Evolutionary conservation across 805 yeast genomes (phyloP).

Genomic region (Saturnispora sanitii): DNA sequence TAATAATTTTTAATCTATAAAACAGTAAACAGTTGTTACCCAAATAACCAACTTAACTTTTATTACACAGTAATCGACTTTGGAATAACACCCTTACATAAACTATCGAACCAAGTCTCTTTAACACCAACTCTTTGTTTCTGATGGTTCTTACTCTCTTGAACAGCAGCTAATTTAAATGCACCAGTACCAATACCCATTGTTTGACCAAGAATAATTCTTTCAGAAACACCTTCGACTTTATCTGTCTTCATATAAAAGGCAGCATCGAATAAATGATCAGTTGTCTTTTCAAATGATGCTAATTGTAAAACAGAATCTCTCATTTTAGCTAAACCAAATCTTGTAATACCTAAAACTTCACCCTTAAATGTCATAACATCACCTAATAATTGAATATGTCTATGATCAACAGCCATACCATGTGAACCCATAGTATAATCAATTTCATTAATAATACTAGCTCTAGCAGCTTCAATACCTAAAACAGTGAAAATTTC

Average conservation of each 20-base stretch:
- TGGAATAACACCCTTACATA: conserved; percentile 25
- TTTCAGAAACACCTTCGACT: conserved; percentile 96
- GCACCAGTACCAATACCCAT: conserved; percentile 98
- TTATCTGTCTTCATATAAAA: conserved; percentile 94
- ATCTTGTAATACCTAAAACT: conserved; percentile 94
- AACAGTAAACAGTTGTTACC: conserved; percentile 1
- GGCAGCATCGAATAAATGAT: conserved; percentile 95
- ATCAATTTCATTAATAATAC: conserved; percentile 89
- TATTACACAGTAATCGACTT: conserved; percentile 13
- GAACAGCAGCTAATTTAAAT: conserved; percentile 67
- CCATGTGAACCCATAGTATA: conserved; percentile 99
- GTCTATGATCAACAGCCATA: conserved; percentile 99
- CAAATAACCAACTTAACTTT: no score
- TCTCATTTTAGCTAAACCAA: conserved; percentile 96
- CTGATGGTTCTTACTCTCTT: conserved; percentile 21
- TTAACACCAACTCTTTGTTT: conserved; percentile 29
- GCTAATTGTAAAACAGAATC: conserved; percentile 96
- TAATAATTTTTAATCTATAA: conserved; percentile 3
- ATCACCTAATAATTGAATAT: conserved; percentile 92
- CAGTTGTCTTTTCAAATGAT: conserved; percentile 96
- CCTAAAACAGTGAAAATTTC: conserved; percentile 88
- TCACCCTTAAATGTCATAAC: conserved; percentile 99
- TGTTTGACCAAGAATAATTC: conserved; percentile 95
- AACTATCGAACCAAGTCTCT: conserved; percentile 38
- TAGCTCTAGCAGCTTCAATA: conserved; percentile 93